phyloP scores from a whole-genome alignment of 2,329 filamentous ascomycete species.

The Colletotrichum sidae region DNA sequence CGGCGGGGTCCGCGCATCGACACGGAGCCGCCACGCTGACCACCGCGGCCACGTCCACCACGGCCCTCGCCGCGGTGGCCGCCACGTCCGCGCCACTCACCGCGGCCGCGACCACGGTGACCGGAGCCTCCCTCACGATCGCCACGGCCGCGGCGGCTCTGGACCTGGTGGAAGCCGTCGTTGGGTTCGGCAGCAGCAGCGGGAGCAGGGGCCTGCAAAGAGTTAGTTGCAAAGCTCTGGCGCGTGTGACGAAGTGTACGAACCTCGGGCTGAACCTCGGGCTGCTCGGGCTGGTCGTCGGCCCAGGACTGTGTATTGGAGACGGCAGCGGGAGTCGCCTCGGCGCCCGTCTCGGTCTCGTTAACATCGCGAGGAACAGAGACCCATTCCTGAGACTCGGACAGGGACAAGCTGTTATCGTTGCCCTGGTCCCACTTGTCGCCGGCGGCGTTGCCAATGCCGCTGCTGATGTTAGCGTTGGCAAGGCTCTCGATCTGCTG shows the following conservation, averaged over 20 bases:
- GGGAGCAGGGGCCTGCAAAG: conserved; percentile 41
- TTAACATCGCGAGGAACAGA: conserved; percentile 69
- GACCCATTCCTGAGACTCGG: conserved; percentile 76
- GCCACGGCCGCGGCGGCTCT: conserved; percentile 66
- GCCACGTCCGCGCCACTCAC: conserved; percentile 63
- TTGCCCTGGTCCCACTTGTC: conserved; percentile 73
- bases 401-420: conserved; percentile 50
- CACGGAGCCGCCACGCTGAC: conserved; percentile 47
- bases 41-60: conserved; percentile 54
- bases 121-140: conserved; percentile 62
- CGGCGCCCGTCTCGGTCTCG: conserved; percentile 77
- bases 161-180: conserved; percentile 81
- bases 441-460: conserved; percentile 69
- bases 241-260: conserved; percentile 34
- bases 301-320: conserved; percentile 79
- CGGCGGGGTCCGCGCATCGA: conserved; percentile 51
- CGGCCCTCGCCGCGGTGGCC: conserved; percentile 60
- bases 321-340: conserved; percentile 68
- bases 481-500: conserved; percentile 56
- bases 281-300: conserved; percentile 81
- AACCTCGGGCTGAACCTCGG: conserved; percentile 63
- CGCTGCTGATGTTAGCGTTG: conserved; percentile 64
- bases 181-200: conserved; percentile 56
- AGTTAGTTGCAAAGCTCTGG: conserved; percentile 9
- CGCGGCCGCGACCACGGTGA: conserved; percentile 54